These are phyloP conservation scores for Epichloe baconii DNA, from an alignment of 2,329 filamentous ascomycete genomes.

Conservation along the genomic window DNA sequence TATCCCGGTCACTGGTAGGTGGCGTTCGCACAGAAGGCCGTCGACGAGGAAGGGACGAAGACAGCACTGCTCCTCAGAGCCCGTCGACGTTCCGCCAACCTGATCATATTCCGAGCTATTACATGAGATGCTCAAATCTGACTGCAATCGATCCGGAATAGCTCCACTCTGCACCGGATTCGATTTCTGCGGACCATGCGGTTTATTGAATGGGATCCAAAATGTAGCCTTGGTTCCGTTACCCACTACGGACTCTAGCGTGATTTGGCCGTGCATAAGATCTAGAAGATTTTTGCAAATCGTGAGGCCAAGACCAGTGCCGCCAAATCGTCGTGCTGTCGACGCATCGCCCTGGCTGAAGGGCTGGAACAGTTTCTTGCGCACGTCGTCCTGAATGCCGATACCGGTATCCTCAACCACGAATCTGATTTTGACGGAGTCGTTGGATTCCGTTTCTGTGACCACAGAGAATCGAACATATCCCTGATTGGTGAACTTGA, in stretches of 20 bases:
- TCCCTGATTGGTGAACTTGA: conserved; percentile 61
- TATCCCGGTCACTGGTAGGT: conserved; percentile 29
- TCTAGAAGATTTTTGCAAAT: conserved; percentile 73
- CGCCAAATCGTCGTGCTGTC: conserved; percentile 65
- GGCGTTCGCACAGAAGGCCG: conserved; percentile 22
- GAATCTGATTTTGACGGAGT: conserved; percentile 56
- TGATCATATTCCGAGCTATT: conserved; percentile 52
- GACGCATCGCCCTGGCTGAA: conserved; percentile 75
- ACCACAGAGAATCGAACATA: conserved; percentile 53
- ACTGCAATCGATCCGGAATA: conserved; percentile 54
- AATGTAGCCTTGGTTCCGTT: conserved; percentile 63
- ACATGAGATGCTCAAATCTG: conserved; percentile 50
- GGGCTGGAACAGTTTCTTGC: conserved; percentile 60
- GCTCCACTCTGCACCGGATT: conserved; percentile 48
- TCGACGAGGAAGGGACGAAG: conserved; percentile 15
- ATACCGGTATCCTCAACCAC: conserved; percentile 68
- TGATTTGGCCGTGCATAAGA: conserved; percentile 66
- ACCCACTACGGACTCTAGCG: conserved; percentile 52
- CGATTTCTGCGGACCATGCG: conserved; percentile 34
- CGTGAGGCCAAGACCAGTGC: conserved; percentile 64
- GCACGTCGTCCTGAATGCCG: conserved; percentile 66
- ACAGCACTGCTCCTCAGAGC: conserved; percentile 14
- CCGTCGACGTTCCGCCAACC: conserved; percentile 26
- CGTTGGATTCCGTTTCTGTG: conserved; percentile 49
- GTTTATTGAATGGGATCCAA: conserved; percentile 64